Evolutionary conservation across 257 asterid genomes (phyloP), one percentile per base, ranked within the genome.

Genomic region (Gardenia jasminoides): DNA sequence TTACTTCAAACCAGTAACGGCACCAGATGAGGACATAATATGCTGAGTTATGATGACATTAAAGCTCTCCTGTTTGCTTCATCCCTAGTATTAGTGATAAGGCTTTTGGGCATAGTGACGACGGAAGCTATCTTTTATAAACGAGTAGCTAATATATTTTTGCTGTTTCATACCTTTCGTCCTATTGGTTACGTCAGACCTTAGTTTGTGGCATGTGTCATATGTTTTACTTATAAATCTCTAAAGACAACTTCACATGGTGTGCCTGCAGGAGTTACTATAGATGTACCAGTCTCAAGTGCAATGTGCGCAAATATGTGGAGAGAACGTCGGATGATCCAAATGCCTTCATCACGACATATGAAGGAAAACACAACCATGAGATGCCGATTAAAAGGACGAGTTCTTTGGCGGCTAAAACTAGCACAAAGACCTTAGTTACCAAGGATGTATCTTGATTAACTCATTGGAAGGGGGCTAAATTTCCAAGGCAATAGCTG

Each of bases 341-440:
- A 3, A 72, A 79, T 10, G 84, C 89, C 24, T 90, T 86, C 79
- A 87, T 92, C 24, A 90, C 96, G 28, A 94, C 94, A 20, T 94
- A 91, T 17, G 97, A 94, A 76, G 97, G 97, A 33, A 87, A 83
- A 67, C 98, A 92, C 93, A 86, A 86, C 88, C 98, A 92, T 43
- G 83, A 74, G 67, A 70, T 88, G 85, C 92, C 95, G 20, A 78
- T 62, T 13, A 86, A 64, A 80, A 61, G 44, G 75, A 79, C 83
- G 58, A 79, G 83, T 62, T 54, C 83, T 10, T 89, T 80, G 71
- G 75, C 84, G 24, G 83, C 89, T 67, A 85, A 82, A 82, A 65
- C 87, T 12, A 82, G 84, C 44, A 7, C 82, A 36, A 87, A 79
- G 52, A n/a, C 70, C 72, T 41, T 72, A 39, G 73, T 46, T 26